These are phyloP conservation scores for Phaeosphaeria sp. DNA, from an alignment of 2,329 filamentous ascomycete species.

Conservation along the genomic window DNA sequence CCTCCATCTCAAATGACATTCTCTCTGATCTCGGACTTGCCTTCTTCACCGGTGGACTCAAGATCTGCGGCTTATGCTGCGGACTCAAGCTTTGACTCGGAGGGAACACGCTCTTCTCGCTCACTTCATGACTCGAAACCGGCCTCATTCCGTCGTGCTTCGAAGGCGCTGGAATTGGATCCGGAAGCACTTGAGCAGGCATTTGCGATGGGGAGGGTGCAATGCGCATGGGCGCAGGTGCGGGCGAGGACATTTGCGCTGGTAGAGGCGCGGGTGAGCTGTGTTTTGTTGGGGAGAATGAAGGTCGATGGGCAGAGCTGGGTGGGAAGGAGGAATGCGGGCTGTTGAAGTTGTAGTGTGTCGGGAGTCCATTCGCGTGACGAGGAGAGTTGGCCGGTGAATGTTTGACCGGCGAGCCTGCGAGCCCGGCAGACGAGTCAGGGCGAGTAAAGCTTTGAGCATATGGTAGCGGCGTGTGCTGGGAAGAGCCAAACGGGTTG, in stretches of 20 bases:
- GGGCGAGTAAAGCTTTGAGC: constrained; percentile 41
- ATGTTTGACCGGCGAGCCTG: constrained; percentile 45
- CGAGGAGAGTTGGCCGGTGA: constrained; percentile 44
- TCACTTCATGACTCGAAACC: constrained; percentile 40
- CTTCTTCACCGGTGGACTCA: constrained; percentile 68
- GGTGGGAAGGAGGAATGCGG: constrained; percentile 58
- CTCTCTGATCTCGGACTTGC: neutral
- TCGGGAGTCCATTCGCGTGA: constrained; percentile 39
- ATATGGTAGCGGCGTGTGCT: constrained; percentile 24
- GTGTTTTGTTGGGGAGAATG: constrained; percentile 49
- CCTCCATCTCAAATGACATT: constrained; percentile 1
- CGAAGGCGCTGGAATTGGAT: constrained; percentile 53
- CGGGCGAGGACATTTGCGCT: constrained; percentile 43
- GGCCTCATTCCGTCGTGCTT: constrained; percentile 53
- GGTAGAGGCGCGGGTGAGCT: constrained; percentile 45
- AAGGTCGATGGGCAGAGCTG: constrained; percentile 36
- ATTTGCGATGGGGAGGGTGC: constrained; percentile 39
- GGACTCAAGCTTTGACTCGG: constrained; percentile 66
- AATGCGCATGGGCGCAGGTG: constrained; percentile 32
- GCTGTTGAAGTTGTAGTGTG: constrained; percentile 46
- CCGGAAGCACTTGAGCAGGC: constrained; percentile 43
- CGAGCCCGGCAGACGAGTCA: constrained; percentile 34
- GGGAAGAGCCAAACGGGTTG: constrained; percentile 4
- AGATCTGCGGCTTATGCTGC: constrained; percentile 62
- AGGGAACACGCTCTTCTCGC: constrained; percentile 59